Evolutionary conservation across 2,329 filamentous ascomycete genomes (phyloP), one percentile per base, ranked within the genome.

Genomic region (Neofusicoccum cordaticola): DNA sequence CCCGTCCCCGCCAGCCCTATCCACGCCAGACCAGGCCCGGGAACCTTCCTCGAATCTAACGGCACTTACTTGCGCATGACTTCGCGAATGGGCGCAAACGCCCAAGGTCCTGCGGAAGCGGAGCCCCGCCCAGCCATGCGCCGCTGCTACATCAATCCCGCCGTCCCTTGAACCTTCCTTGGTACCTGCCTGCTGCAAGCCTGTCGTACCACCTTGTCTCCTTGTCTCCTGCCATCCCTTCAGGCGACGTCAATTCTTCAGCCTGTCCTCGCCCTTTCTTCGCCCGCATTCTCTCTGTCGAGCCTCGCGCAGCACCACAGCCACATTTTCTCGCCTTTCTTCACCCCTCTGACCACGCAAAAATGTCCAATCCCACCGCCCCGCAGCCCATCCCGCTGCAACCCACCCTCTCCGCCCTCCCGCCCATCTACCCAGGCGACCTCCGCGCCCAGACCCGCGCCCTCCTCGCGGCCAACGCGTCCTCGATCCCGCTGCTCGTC

Each of bases 401-500:
- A 19, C 5, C 39, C 8, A 71, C 68, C n/a, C 70, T 71, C 34
- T 62, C 64, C 1, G 58, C 66, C 12, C 66, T 73, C 1, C 70
- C 69, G 37, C 63, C 65, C n/a, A 60, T 69, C 4, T 50, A 67
- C 12, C 62, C 68, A 0, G 50, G 64, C 48, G 35, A 52, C 53
- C 67, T 71, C 27, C 69, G 71, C 42, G 66, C 68, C 7, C 68
- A 68, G 45, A 72, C 69, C 5, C 70, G 70, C 34, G 37, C 65
- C 7, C 67, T 67, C 13, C 69, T 72, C 17, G 65, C 67, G 58
- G 50, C 66, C 9, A 69, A 67, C 44, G 61, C 71, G 2, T 27
- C 61, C n/a, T 48, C 67, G 15, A 72, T 70, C 12, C 72, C 72
- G 1, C 67, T 74, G 8, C 66, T 74, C 6, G 75, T 83, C 4